Base-by-base conservation (phyloP, 768 basidiomycete species). In the Lepiota subincarnata region DNA sequence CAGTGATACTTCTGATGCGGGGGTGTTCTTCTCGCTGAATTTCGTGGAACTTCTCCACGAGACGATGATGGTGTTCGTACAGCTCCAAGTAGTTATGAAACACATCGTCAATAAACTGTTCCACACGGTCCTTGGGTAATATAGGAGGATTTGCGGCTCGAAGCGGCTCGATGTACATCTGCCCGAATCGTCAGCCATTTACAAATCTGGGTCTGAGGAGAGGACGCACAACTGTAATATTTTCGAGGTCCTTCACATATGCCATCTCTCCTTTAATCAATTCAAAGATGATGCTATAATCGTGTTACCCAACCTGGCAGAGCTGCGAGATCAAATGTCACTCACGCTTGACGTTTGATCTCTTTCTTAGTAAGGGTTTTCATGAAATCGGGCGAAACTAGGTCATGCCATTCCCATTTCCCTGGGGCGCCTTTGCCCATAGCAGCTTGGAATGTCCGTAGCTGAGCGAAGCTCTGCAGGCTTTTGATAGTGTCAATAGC, bases 201-300 rank as follows among this genome's bases (percentile, higher is more conserved):
- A 8, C 24, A 6, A 8, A 6, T 14, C 31, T 16, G 22, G 11
- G 24, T 13, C 31, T 11, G 14, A 3, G 20, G 20, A 50, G 57
- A 35, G 22, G 8, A 63, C 82, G 10, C 61, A 93, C 92, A 56
- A 74, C 74, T 56, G 88, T 86, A 41, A 97, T 87, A 51, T 86
- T 88, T 68, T 93, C 89, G 55, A 97, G 69, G 73, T 97, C 93
- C 60, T 86, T 89, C 22, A 96, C 93, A 64, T 95, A 97, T 22
- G 84, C 83, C 92, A 96, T 96, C 68, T 97, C 93, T 58, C 90
- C 89, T 68, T 96, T 91, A 68, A 97, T 96, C 57, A 96, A 68
- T 72, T 97, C 93, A 62, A 95, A 97, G 47, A 96, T 93, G 62
- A 93, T 84, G 40, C 92, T 93, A 58, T 3, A 36, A 55, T 18